These are phyloP conservation scores for Eucalyptus grandis DNA, from an alignment of 345 rosid species.

Conservation along the genomic window DNA sequence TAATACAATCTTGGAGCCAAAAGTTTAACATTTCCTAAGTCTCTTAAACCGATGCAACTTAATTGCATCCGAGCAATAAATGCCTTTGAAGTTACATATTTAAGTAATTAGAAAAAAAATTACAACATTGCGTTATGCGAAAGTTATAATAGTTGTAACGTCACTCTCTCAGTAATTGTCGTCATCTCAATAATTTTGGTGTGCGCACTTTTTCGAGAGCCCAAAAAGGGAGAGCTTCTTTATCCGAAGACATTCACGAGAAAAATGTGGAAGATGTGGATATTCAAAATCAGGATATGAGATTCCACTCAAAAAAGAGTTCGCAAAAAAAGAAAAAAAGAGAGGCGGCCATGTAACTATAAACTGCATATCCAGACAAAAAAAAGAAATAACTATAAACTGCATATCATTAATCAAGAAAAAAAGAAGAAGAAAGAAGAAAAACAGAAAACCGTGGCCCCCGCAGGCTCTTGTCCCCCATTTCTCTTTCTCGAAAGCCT, in stretches of 20 bases:
- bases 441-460: neutral
- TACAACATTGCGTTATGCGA: rapidly evolving
- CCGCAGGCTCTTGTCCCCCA: neutral
- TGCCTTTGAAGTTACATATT: neutral
- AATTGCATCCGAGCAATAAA: neutral
- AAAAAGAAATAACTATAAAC: neutral
- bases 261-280: neutral
- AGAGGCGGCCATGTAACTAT: neutral
- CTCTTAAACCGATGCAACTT: neutral
- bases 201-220: neutral
- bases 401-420: neutral
- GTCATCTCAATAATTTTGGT: rapidly evolving
- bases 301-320: neutral
- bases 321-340: neutral
- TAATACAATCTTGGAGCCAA: neutral
- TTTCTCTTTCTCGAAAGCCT: neutral
- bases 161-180: neutral
- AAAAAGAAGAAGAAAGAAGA: neutral
- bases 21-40: neutral
- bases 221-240: neutral
- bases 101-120: neutral
- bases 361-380: neutral
- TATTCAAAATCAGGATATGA: neutral
- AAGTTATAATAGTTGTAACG: neutral
- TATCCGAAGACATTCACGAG: neutral